A percentile compares a stretch with the other conserved stretches of the same genome.
phyloP scores from a whole-genome alignment of 1,284 basidiomycete genomes.

The Singerocomus inundabilis region DNA sequence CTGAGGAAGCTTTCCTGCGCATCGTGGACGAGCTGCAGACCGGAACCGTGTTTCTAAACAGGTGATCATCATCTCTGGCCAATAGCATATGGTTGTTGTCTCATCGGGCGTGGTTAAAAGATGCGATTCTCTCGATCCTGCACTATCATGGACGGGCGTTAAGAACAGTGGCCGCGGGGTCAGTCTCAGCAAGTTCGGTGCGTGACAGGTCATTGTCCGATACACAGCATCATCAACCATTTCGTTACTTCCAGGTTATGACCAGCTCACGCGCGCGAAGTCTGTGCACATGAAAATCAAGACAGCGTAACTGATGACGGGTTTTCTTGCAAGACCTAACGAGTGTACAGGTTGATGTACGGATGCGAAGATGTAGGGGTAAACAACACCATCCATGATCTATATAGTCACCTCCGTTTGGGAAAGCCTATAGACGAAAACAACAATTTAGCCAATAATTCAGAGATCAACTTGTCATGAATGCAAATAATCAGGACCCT shows the following conservation, averaged over 20 bases:
- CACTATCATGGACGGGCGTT: conserved; percentile 90
- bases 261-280: conserved; percentile 76
- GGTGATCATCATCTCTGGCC: conserved; percentile 39
- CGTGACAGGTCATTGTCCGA: conserved; percentile 29
- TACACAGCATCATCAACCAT: background rate
- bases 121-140: conserved; percentile 88
- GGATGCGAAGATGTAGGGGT: background rate
- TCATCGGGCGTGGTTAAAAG: conserved; percentile 32
- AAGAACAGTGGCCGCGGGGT: conserved; percentile 92
- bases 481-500: conserved; percentile 31
- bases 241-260: conserved; percentile 52
- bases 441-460: conserved; percentile 6
- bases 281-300: conserved; percentile 77
- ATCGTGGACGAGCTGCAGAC: conserved; percentile 77
- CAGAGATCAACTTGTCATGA: background rate
- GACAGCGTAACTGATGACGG: conserved; percentile 34
- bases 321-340: background rate
- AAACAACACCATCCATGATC: background rate
- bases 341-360: background rate
- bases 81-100: background rate
- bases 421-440: background rate
- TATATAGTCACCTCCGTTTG: background rate
- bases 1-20: conserved; percentile 65
- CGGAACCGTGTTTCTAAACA: conserved; percentile 92
- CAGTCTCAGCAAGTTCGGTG: conserved; percentile 86